Evolutionary conservation across 2,329 filamentous ascomycete genomes (phyloP), one percentile per base, ranked within the genome.

Genomic region (Talaromyces rugulosus): DNA sequence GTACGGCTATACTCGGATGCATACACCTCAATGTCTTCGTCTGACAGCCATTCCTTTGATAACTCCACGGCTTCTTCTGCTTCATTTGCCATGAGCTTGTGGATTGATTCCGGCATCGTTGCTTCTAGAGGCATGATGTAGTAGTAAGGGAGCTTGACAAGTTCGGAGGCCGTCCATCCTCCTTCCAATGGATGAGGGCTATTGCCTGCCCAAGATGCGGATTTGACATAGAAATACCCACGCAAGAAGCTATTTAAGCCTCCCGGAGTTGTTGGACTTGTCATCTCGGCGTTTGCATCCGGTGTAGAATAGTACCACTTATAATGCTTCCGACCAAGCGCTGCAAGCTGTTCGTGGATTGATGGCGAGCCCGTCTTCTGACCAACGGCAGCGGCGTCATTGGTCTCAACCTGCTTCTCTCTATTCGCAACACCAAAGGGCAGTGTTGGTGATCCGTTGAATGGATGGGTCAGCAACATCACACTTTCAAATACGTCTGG

Each of bases 151-250:
- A 90, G 81, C 62, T 83, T 78, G 1, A 79, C 80, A 2, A 90
- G 70, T 51, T 87, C 82, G 12, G 76, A 69, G 0, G 86, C 87
- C 1, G 74, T 80, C 86, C 86, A 89, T 2, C 73, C 77, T 30
- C 56, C 56, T 12, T 75, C 65, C 4, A 90, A 75, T 0, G 84
- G 80, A 30, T 77, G 75, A 0, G 87, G 85, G 1, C 79, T 68
- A 66, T 87, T 87, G 5, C 78, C 76, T 3, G 73, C 68, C 83
- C 85, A 89, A 59, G 83, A 82, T 5, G 83, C 86, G 58, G 84
- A 87, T 70, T 90, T 90, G 56, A 90, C 78, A 68, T 89, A 83
- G 65, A 89, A 85, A 68, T 90, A 90, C 3, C 87, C 87, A 12
- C 87, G 81, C 1, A 90, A 76, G 63, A 89, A 90, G 1, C 72